Base-by-base conservation (phyloP, 768 basidiomycete genomes). In the Amylocystis lapponica region DNA sequence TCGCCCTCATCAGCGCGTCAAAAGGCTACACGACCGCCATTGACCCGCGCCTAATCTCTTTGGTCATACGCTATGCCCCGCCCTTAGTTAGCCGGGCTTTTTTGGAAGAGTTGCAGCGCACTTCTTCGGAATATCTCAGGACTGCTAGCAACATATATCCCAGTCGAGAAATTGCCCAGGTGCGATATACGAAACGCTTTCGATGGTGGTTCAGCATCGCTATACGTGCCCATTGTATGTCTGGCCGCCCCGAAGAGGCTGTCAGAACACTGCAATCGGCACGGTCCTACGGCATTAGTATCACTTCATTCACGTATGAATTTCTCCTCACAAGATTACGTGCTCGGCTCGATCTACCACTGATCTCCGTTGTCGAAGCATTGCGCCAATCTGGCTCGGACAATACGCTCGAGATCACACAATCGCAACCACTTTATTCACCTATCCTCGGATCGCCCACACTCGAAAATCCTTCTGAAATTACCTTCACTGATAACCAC, bases 211-310 rank as follows among this genome's bases (percentile, higher is more conserved):
- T 57, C 60, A 68, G 59, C n/a, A 33, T 63, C 11, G 70, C 70
- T 2, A 56, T 83, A 17, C 62, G 67, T 36, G 62, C 57, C 9
- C 64, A 77, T 16, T 68, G 68, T 7, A 49, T 59, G 12, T 57
- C 63, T 3, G 66, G 68, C 13, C 63, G 68, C 23, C 40, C 66
- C 2, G 57, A 66, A 0, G 64, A 64, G 16, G 78, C 79, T 3
- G 27, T 78, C n/a, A 37, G 50, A n/a, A 56, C 80, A 32, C 52
- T 78, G n/a, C 70, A 69, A 4, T 51, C 60, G 10, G 63, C 64
- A 9, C 49, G 48, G 2, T 41, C 60, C 8, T 58, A 57, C 1
- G 46, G 42, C 7, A 58, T 66, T 37, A 51, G 19, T 13, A 47
- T 81, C 30, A 49, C 68, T 5, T 49, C 52, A 2, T 62, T 56